These are phyloP conservation scores for Dioscorea zingiberensis DNA, from an alignment of 106 monocot genomes.

Conservation along the genomic window DNA sequence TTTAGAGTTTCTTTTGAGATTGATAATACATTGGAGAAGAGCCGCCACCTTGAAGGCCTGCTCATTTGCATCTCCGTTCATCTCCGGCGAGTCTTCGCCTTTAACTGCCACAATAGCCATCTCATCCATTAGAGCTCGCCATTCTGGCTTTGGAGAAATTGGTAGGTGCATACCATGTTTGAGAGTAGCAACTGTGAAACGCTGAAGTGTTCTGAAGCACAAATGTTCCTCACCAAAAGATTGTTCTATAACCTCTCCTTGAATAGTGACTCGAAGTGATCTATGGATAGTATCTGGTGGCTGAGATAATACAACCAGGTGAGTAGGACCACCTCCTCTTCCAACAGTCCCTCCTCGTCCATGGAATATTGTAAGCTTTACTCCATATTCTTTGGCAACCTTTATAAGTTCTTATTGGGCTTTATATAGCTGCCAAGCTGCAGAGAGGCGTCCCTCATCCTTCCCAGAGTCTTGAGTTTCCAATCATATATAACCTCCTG, in stretches of 20 bases:
- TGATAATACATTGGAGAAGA: slow-evolving; percentile 98
- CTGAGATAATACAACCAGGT: slow-evolving; percentile 81
- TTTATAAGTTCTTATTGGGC: slow-evolving; percentile 76
- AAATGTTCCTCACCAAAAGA: slow-evolving; percentile 86
- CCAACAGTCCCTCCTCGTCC: slow-evolving; percentile 90
- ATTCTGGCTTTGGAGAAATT: slow-evolving; percentile 83
- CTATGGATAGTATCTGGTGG: slow-evolving; percentile 79
- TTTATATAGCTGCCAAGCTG: slow-evolving; percentile 95
- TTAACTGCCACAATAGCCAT: slow-evolving; percentile 74
- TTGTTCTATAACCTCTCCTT: slow-evolving; percentile 90
- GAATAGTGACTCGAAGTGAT: slow-evolving; percentile 74
- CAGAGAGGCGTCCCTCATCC: slow-evolving; percentile 84
- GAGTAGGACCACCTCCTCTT: slow-evolving; percentile 80
- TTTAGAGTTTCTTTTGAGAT: no score
- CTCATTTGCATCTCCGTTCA: no score
- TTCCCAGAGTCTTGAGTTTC: slow-evolving; percentile 90
- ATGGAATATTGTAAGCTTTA: slow-evolving; percentile 95
- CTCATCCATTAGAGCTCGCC: slow-evolving; percentile 82
- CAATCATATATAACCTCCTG: slow-evolving; percentile 98
- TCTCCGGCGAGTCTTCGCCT: slow-evolving; percentile 74
- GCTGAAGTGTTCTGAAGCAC: slow-evolving; percentile 84
- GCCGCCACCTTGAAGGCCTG: no score
- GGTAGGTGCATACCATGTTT: slow-evolving; percentile 96
- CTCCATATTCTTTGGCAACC: slow-evolving; percentile 75
- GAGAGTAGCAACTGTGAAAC: slow-evolving; percentile 86